Percentiles rank a stretch among this genome's conserved stretches.
phyloP scores from a whole-genome alignment of 73 alveolate genomes.

The Paramecium bursaria region DNA sequence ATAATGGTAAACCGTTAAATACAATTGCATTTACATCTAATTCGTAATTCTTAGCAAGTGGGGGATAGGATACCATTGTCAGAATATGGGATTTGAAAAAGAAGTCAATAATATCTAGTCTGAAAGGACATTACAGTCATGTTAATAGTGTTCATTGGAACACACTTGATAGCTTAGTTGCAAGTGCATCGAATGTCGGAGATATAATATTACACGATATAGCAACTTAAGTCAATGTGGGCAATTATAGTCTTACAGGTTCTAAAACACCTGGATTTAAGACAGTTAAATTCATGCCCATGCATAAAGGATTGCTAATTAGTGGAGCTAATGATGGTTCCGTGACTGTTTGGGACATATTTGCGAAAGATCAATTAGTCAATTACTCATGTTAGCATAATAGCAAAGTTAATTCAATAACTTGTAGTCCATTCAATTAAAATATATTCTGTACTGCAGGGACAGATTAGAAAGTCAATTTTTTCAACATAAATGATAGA shows the following conservation, averaged over 20 bases:
- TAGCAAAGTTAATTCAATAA: background rate
- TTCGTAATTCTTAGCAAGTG: constrained; percentile 28
- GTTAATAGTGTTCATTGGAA: constrained; percentile 35
- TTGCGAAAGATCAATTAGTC: background rate
- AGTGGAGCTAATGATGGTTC: constrained; percentile 47
- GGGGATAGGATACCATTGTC: constrained; percentile 46
- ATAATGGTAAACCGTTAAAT: constrained; percentile 21
- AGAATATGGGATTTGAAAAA: constrained; percentile 52
- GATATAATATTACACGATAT: constrained; percentile 51
- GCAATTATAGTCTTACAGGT: background rate
- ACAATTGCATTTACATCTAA: constrained; percentile 36
- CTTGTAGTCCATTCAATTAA: background rate
- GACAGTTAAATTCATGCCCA: constrained; percentile 27
- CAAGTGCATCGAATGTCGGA: constrained; percentile 32
- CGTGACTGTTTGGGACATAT: constrained; percentile 11
- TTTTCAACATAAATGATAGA: constrained; percentile 3
- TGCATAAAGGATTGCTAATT: background rate
- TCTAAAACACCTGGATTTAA: constrained; percentile 49
- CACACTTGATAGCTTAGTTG: background rate
- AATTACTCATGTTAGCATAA: constrained; percentile 9
- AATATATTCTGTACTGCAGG: constrained; percentile 1
- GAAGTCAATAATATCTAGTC: constrained; percentile 8
- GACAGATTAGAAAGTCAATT: constrained; percentile 14
- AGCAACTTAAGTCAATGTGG: background rate
- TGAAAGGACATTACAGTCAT: constrained; percentile 36